Conservation (phyloP, 805 yeast species). For the Kodamaea sagamina region DNA sequence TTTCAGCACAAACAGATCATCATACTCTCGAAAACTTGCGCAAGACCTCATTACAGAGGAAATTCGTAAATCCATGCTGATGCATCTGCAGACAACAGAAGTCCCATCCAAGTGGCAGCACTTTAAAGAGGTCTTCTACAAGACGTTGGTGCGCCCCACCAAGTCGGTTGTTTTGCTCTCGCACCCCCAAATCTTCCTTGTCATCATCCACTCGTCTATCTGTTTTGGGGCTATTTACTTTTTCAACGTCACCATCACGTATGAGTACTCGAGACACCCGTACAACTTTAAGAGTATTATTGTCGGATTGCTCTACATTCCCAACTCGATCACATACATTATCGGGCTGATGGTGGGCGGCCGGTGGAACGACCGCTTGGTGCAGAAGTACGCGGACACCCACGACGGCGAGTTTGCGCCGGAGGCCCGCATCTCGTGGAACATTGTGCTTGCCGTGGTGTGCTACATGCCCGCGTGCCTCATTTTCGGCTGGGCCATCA, state of each 20-base stretch:
- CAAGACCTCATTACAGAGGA: constrained; percentile 27
- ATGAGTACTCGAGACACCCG: constrained; percentile 61
- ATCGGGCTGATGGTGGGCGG: constrained; percentile 82
- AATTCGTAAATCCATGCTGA: constrained; percentile 16
- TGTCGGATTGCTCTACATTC: constrained; percentile 77
- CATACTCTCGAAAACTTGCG: constrained; percentile 31
- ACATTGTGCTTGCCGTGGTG: constrained; percentile 64
- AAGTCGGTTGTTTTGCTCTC: constrained; percentile 59
- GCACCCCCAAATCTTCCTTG: constrained; percentile 74
- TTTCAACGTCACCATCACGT: constrained; percentile 72
- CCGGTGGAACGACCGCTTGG: constrained; percentile 67
- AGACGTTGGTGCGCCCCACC: constrained; percentile 57
- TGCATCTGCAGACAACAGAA: neutral
- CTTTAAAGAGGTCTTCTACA: constrained; percentile 37
- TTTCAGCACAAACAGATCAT: constrained; percentile 35
- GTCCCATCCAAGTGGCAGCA: constrained; percentile 20
- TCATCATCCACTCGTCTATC: constrained; percentile 67
- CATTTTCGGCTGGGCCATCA: constrained; percentile 81
- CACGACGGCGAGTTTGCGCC: constrained; percentile 71
- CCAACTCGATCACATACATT: constrained; percentile 77
- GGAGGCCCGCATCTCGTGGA: constrained; percentile 77
- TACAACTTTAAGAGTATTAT: constrained; percentile 66
- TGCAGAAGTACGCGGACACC: constrained; percentile 50
- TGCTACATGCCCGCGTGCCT: constrained; percentile 65
- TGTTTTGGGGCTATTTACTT: constrained; percentile 71